Evolutionary conservation across 2,329 filamentous ascomycete genomes (phyloP).

Genomic region (Blumeria graminis): DNA sequence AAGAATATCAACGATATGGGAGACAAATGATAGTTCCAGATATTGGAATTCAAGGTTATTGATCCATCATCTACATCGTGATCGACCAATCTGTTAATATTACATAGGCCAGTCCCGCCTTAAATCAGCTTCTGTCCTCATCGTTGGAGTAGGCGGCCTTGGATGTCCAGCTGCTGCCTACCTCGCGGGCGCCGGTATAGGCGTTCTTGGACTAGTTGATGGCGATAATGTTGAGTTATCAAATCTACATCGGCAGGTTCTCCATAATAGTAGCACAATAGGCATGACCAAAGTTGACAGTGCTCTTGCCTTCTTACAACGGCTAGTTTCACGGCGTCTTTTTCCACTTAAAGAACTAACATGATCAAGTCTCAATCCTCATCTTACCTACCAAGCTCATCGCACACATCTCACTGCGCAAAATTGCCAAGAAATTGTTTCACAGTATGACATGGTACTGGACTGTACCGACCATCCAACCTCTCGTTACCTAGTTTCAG

Average conservation of each 20-base stretch:
- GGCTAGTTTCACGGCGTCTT: constrained; percentile 12
- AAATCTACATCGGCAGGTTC: constrained; percentile 80
- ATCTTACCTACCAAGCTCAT: constrained; percentile 38
- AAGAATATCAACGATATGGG: constrained; percentile 72
- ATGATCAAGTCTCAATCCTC: constrained; percentile 41
- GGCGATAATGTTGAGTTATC: constrained; percentile 71
- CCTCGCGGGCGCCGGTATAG: constrained; percentile 69
- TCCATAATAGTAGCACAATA: constrained; percentile 47
- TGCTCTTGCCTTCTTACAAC: constrained; percentile 32
- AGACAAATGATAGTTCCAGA: constrained; percentile 74
- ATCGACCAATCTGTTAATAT: no score
- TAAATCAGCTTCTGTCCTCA: constrained; percentile 43
- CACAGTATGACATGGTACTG: constrained; percentile 57
- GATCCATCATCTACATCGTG: not conserved
- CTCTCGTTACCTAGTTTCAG: constrained; percentile 78
- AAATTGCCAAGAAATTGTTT: constrained; percentile 42
- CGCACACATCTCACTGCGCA: constrained; percentile 38
- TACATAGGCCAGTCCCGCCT: constrained; percentile 48
- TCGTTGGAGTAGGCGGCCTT: constrained; percentile 72
- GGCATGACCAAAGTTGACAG: constrained; percentile 65
- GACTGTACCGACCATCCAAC: constrained; percentile 92
- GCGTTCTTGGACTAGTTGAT: constrained; percentile 63
- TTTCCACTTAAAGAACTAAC: not conserved
- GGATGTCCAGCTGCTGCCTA: constrained; percentile 89
- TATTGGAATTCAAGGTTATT: constrained; percentile 46